Evolutionary conservation across 768 basidiomycete genomes (phyloP), one percentile per base, ranked within the genome.

Genomic region (Pleurotus cornucopiae): DNA sequence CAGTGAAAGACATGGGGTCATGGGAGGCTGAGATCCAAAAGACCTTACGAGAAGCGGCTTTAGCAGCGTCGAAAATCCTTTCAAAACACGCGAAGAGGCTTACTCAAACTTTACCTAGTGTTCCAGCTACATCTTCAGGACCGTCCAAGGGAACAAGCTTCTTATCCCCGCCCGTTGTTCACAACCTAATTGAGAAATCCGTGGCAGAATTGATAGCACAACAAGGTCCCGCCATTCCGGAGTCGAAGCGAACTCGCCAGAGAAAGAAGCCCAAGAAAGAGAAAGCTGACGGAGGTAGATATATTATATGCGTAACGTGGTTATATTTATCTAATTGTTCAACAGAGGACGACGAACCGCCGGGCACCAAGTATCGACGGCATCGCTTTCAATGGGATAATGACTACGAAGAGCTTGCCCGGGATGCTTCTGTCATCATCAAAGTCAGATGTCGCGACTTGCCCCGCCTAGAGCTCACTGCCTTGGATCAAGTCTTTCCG

Each of bases 401-500:
- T 40, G 91, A 95, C 49, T 92, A 86, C 55, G 94, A 98, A 55
- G 96, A 98, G 58, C 79, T 94, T 39, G 86, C 88, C 21, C 82
- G 88, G 54, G 96, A 98, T 64, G 87, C 88, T 0, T 86, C 84
- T 46, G 88, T 83, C 9, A 86, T 98, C 60, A 82, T 98, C 57
- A 82, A 82, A 62, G 88, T 87, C 37, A 87, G 95, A 13, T 89
- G 88, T 64, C 80, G 89, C 39, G 66, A 73, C 57, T 67, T 76
- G 13, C 71, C 80, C 34, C 79, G 83, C 56, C 74, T 89, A 49
- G 86, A 91, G 60, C 87, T 87, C 77, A 77, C 75, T 13, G 88
- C 88, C 6, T 77, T 92, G 49, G 83, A 84, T 57, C 86, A 90
- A 64, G 82, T 93, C 6, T 94, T 95, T 67, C 88, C 88, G 1